Evolutionary conservation across 1,139 yeast species (phyloP), one percentile per base, ranked within the genome.

Genomic region (Blastobotrys buckinghamii): DNA sequence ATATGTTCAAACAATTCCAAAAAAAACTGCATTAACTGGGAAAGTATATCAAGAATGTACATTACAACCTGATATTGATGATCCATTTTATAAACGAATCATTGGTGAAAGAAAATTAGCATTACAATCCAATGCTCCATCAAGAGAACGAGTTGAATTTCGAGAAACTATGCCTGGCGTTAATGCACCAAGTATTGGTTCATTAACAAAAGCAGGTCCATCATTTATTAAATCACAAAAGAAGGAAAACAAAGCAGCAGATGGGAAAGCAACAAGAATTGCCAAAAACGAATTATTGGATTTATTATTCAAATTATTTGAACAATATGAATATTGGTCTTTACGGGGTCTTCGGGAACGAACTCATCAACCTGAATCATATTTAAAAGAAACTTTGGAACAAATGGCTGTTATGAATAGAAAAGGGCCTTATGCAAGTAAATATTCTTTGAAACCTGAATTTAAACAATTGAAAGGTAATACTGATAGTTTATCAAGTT

Each of bases 301-400:
- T 67, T 71, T 87, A 58, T 72, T 92, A 55, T 92, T 94, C 77
- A 77, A 86, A 58, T 74, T 92, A 58, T 92, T 92, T 67, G 97
- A 89, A 65, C 95, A 90, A 66, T 89, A 86, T 66, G 97, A 92
- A 64, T 92, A 90, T 67, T 92, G 98, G 98, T 83, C 95, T 10
- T 76, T 92, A 75, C 89, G 89, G 68, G 97, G 97, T 35, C 73
- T 92, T 54, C 85, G 89, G 64, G 98, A 92, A 65, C 78, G 96
- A 59, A 89, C 97, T 2, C 83, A 84, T 62, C 99, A 92, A 71
- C 99, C 99, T 1, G 98, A 94, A 65, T 83, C 86, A 2, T 94
- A 87, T 65, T 73, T 92, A 57, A 89, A 92, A 63, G 97, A 90
- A 64, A 85, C 92, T 48, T 73, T 92, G 47, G 98, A 92, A 53